Percentiles rank a stretch among this genome's conserved stretches.
phyloP scores from a whole-genome alignment of 106 monocot genomes.

The Apostasia ramifera region DNA sequence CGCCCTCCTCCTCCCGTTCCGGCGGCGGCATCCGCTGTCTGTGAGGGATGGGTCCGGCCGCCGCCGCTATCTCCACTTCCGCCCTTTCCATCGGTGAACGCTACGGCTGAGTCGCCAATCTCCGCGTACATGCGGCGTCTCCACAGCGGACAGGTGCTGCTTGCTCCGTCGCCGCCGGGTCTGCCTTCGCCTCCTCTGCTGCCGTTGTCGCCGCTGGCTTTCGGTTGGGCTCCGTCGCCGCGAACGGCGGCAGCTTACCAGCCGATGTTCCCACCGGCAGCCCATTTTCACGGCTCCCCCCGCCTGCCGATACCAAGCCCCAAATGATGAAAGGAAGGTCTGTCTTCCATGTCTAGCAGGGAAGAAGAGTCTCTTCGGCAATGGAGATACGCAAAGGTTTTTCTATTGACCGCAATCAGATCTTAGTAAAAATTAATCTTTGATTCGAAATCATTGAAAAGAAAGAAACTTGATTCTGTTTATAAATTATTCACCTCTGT shows the following conservation, averaged over 20 bases:
- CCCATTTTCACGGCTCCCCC: not conserved
- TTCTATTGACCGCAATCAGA: not conserved
- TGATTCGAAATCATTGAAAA: too few species aligned
- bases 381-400: constrained; percentile 4
- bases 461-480: too few species aligned
- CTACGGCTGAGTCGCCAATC: constrained; percentile 8
- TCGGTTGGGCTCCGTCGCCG: constrained; percentile 4
- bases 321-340: not conserved
- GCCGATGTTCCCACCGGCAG: not conserved
- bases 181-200: constrained; percentile 1
- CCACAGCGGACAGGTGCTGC: not conserved
- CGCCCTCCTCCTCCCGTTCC: constrained; percentile 17
- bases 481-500: too few species aligned
- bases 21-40: not conserved
- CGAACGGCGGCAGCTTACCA: not conserved
- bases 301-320: constrained; percentile 9
- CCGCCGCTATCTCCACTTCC: constrained; percentile 6
- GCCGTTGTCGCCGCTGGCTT: constrained; percentile 2
- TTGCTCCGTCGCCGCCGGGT: not conserved
- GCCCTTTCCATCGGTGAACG: constrained; percentile 3
- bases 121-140: constrained; percentile 13
- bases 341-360: not conserved
- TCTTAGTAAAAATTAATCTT: too few species aligned
- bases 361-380: not conserved
- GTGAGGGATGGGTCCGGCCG: constrained; percentile 3